Evolutionary conservation across 2,329 filamentous ascomycete species (phyloP).

Genomic region (Myriosclerotinia duriaeana): DNA sequence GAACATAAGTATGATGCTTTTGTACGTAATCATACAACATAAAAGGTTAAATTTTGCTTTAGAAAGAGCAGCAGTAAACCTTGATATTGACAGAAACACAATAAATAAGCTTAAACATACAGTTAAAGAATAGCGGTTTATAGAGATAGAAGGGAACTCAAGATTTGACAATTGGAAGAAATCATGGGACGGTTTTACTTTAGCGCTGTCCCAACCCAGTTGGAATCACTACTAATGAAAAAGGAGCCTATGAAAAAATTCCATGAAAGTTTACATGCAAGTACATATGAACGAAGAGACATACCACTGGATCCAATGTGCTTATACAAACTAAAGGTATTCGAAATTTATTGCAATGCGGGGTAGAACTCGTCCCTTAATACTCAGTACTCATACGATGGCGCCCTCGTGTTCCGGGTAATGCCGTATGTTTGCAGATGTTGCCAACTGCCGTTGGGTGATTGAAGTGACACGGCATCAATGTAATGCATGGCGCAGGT

Average conservation of each 20-base stretch:
- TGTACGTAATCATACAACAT: neutral
- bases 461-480: neutral
- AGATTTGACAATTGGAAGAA: neutral
- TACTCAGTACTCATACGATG: neutral
- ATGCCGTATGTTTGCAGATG: neutral
- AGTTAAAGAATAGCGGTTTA: too few species aligned
- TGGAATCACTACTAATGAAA: too few species aligned
- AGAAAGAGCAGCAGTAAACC: neutral
- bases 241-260: neutral
- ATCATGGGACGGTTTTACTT: neutral
- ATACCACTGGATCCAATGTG: neutral
- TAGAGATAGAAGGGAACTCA: neutral
- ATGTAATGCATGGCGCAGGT: neutral
- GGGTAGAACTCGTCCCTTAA: neutral
- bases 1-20: neutral
- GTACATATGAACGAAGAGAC: neutral
- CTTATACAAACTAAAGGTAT: neutral
- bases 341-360: neutral
- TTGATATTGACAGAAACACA: neutral
- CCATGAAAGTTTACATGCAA: neutral
- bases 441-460: neutral
- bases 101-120: neutral
- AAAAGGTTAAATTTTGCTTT: neutral
- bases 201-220: neutral
- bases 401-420: neutral